Evolutionary conservation across 2,329 filamentous ascomycete genomes (phyloP).

Genomic region (Aureobasidium sp.): DNA sequence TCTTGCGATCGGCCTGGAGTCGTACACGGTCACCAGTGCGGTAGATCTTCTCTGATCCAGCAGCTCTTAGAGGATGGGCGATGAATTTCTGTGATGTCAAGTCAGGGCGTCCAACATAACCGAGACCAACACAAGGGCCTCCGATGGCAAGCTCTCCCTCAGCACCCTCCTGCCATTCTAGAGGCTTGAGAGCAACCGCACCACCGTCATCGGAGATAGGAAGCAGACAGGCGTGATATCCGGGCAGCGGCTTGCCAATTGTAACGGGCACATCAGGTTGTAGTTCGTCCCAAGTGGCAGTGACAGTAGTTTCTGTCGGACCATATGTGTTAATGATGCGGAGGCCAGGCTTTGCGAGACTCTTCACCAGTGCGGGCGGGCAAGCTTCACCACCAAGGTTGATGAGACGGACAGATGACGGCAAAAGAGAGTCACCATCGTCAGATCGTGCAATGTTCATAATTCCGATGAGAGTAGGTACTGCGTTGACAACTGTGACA

Average conservation of each 20-base stretch:
- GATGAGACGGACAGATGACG: not conserved
- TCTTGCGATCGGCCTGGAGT: constrained; percentile 56
- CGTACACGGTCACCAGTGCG: constrained; percentile 72
- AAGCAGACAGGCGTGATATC: not conserved
- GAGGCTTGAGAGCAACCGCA: not conserved
- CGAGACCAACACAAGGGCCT: not conserved
- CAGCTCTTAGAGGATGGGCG: not conserved
- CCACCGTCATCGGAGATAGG: not conserved
- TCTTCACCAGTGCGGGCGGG: not conserved
- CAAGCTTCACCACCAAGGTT: not conserved
- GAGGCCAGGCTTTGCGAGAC: not conserved
- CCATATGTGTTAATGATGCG: not conserved
- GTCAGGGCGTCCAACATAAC: not conserved
- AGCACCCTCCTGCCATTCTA: not conserved
- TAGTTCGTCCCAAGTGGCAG: not conserved
- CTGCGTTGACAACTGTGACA: not conserved
- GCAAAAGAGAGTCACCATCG: not conserved
- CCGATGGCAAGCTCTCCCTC: not conserved
- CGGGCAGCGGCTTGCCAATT: not conserved
- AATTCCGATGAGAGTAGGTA: not conserved
- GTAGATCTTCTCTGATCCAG: constrained; percentile 48
- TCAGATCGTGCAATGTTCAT: not conserved
- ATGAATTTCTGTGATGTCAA: not conserved
- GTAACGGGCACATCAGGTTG: not conserved
- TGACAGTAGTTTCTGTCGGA: not conserved